phyloP scores from a whole-genome alignment of 192 early-diverging fungal species.

The Coemansia biformis region DNA sequence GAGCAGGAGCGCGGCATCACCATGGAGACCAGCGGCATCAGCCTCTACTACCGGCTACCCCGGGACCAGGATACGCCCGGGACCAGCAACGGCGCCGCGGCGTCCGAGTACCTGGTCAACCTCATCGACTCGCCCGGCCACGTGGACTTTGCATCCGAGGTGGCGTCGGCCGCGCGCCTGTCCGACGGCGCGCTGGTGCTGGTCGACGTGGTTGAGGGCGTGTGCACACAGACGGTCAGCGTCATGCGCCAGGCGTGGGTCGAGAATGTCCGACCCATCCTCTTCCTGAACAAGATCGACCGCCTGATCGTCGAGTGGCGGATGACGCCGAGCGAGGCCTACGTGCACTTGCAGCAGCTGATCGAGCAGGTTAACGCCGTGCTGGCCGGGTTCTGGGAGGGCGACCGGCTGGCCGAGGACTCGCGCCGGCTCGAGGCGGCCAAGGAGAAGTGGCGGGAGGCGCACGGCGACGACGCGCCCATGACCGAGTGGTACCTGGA shows the following conservation, averaged over 20 bases:
- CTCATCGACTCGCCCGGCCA: conserved; percentile 98
- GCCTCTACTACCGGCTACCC: conserved; percentile 81
- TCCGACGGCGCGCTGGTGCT: conserved; percentile 94
- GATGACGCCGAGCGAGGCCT: conserved; percentile 88
- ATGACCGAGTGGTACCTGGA: conserved; percentile 78
- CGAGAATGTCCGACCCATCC: conserved; percentile 84
- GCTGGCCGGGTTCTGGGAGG: conserved; percentile 88
- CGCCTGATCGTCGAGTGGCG: conserved; percentile 89
- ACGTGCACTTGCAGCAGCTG: conserved; percentile 86
- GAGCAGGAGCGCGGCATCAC: conserved; percentile 99
- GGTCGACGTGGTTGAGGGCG: conserved; percentile 97
- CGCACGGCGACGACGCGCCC: conserved; percentile 52
- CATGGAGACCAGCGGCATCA: conserved; percentile 96
- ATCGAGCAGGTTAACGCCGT: conserved; percentile 97
- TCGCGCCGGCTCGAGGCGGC: conserved; percentile 64
- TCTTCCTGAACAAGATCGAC: conserved; percentile 99
- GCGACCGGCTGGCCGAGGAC: conserved; percentile 77
- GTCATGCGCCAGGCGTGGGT: conserved; percentile 93
- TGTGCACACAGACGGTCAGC: conserved; percentile 98
- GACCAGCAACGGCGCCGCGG: neutral
- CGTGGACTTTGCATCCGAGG: conserved; percentile 96
- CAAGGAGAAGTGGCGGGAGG: conserved; percentile 49
- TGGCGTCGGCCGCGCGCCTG: conserved; percentile 96
- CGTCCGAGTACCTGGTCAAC: conserved; percentile 84
- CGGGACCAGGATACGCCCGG: too few relatives aligned